Conservation (phyloP, 805 yeast genomes). For the Metschnikowia santaceciliae region DNA sequence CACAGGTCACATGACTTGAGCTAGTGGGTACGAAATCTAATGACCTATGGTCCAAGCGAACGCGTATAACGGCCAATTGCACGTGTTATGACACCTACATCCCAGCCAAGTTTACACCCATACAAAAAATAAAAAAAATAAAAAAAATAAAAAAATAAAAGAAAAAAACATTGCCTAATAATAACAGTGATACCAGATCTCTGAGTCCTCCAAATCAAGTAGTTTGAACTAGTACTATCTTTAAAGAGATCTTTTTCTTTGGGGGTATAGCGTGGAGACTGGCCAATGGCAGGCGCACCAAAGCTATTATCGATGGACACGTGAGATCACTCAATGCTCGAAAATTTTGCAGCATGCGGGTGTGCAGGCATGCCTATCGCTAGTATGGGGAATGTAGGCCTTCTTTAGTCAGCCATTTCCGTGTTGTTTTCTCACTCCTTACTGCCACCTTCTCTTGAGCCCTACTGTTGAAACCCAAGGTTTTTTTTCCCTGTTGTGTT, state of each 20-base stretch:
- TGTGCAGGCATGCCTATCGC: slow-evolving; percentile 9
- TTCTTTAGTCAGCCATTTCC: slow-evolving; percentile 1
- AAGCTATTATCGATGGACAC: slow-evolving; percentile 15
- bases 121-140: no score
- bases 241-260: no score
- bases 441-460: neutral
- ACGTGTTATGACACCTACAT: neutral
- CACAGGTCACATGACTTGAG: no score
- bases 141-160: no score
- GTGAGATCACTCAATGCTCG: slow-evolving; percentile 20
- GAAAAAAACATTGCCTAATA: no score
- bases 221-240: no score
- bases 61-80: neutral
- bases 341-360: slow-evolving; percentile 14
- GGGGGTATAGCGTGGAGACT: neutral
- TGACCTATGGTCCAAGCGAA: no score
- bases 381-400: slow-evolving; percentile 1
- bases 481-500: neutral
- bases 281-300: slow-evolving; percentile 14
- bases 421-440: neutral
- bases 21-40: no score
- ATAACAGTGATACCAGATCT: no score
- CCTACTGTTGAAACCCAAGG: neutral
- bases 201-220: no score
- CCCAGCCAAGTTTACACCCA: no score